Evolutionary conservation across 2,329 filamentous ascomycete species (phyloP).

Genomic region (Aspergillus amoenus): DNA sequence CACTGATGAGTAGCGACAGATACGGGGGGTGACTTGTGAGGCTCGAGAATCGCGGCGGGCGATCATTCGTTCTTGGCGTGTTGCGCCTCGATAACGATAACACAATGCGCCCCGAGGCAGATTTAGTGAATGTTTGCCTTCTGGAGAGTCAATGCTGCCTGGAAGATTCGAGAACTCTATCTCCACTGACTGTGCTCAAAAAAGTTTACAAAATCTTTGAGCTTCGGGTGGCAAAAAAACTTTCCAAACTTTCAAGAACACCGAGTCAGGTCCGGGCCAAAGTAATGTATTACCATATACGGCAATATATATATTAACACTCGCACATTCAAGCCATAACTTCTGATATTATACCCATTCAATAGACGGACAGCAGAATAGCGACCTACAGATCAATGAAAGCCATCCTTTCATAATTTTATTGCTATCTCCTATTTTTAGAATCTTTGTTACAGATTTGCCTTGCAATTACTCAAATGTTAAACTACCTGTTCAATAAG

Average conservation of each 20-base stretch:
- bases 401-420: no score
- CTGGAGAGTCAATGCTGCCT: not conserved
- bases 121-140: not conserved
- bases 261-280: no score
- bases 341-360: no score
- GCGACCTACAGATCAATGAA: no score
- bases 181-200: not conserved
- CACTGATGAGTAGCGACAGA: not conserved
- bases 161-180: not conserved
- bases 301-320: not conserved
- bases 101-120: not conserved
- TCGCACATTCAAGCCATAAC: no score
- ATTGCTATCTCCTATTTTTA: not conserved
- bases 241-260: not conserved
- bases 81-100: not conserved
- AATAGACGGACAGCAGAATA: no score
- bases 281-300: not conserved
- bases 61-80: slow-evolving; percentile 5
- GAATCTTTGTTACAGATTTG: not conserved
- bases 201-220: not conserved
- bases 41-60: not conserved
- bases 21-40: not conserved
- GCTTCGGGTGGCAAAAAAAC: not conserved
- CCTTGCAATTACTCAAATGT: not conserved
- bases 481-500: no score